Evolutionary conservation across 805 yeast species (phyloP), one percentile per base, ranked within the genome.

Genomic region (Dipodascopsis tothii): DNA sequence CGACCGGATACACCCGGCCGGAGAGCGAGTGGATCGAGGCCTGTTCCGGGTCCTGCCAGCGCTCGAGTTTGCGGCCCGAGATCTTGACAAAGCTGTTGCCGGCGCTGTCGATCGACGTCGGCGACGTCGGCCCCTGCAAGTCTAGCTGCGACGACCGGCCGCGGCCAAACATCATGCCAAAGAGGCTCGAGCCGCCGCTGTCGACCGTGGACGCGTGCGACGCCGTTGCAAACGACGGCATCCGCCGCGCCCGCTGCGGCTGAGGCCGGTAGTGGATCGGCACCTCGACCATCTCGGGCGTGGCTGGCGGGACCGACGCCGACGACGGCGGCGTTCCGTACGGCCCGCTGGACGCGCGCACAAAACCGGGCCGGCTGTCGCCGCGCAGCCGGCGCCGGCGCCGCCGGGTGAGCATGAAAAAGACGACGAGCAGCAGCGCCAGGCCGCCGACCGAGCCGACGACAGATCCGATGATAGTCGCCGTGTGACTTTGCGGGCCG

Each of bases 21-120:
- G 53, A 49, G 3, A 43, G 7, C 21, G 46, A 41, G 27, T 49
- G 53, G 3, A 49, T 33, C 17, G 48, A 42, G 5, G 46, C 50
- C 33, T 27, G 21, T 39, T 49, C 53, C 9, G 53, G 53, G 39
- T 49, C 53, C 25, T 49, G 53, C 53, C 53, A 49, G 11, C 53
- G 23, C 37, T 49, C 51, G 5, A 49, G 39, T 30, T 49, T 49
- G 16, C 51, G 41, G 4, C 53, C 53, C 20, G 47, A 41, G 5
- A 49, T 47, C 28, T 49, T 49, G 11, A 49, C 48, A 40, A 49
- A 49, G 6, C 48, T 39, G 14, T 14, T 25, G 30, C 9, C 30
- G 14, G 9, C 30, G 14, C 30, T 14, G 30, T n/a, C n/a, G n/a
- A n/a, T n/a, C n/a, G n/a, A n/a, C n/a, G n/a, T n/a, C n/a, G n/a